Conservation (phyloP, 2,329 filamentous ascomycete species). For the Fusarium paranaense region DNA sequence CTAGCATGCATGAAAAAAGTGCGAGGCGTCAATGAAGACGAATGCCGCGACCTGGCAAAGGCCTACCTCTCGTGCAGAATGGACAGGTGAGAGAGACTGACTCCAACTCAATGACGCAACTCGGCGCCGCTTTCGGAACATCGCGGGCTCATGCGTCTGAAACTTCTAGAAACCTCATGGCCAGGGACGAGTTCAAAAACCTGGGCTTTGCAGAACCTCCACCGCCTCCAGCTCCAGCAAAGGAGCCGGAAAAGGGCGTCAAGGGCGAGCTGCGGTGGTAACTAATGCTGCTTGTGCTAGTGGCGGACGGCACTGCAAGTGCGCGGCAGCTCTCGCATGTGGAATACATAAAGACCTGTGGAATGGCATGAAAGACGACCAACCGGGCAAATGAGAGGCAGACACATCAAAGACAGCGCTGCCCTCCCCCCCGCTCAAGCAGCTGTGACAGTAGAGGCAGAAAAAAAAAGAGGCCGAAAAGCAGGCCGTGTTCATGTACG, state of each 20-base stretch:
- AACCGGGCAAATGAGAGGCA: conserved; percentile 42
- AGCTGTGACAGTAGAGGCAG: conserved; percentile 15
- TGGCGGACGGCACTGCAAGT: neutral
- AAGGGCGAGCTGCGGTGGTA: conserved; percentile 55
- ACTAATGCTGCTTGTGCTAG: conserved; percentile 7
- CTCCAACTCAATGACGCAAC: conserved; percentile 26
- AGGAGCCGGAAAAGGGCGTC: conserved; percentile 48
- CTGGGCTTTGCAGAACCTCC: conserved; percentile 73
- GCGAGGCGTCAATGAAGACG: conserved; percentile 85
- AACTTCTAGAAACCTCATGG: conserved; percentile 85
- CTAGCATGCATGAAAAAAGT: conserved; percentile 87
- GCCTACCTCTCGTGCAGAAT: conserved; percentile 91
- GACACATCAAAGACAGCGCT: conserved; percentile 39
- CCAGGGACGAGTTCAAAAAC: conserved; percentile 93
- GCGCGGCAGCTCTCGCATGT: conserved; percentile 3
- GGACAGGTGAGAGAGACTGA: conserved; percentile 76
- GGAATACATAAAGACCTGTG: neutral
- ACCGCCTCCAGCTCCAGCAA: conserved; percentile 28
- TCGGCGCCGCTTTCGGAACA: conserved; percentile 17
- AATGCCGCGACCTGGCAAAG: conserved; percentile 88
- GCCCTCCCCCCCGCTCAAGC: conserved; percentile 29
- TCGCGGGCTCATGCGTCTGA: conserved; percentile 28
- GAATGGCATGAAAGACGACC: neutral
- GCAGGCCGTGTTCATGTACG: conserved; percentile 11
- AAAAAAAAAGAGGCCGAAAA: conserved; percentile 17